phyloP scores from a whole-genome alignment of 1,139 yeast genomes.

The Magnusiomyces fungicola region DNA sequence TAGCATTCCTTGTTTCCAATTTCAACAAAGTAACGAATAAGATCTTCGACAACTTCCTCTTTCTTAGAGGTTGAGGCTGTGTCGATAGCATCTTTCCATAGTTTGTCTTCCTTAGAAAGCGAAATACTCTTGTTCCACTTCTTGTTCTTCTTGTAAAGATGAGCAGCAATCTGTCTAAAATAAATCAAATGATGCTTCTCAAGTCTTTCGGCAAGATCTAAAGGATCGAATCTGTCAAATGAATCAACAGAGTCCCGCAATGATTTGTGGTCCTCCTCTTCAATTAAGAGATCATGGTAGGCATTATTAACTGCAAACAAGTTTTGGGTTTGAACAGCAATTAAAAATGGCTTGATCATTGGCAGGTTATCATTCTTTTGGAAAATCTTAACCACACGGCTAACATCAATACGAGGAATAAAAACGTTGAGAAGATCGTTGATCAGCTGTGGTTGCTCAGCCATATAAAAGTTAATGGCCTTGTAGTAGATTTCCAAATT shows the following conservation, averaged over 20 bases:
- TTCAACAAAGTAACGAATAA: slow-evolving; percentile 87
- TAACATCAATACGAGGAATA: slow-evolving; percentile 87
- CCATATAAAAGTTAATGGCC: slow-evolving; percentile 89
- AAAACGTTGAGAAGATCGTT: slow-evolving; percentile 79
- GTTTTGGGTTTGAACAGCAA: slow-evolving; percentile 85
- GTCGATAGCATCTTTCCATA: slow-evolving; percentile 91
- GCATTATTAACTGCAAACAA: slow-evolving; percentile 89
- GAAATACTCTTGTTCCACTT: slow-evolving; percentile 87
- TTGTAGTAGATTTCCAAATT: slow-evolving; percentile 95
- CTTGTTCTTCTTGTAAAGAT: slow-evolving; percentile 87
- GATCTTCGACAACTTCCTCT: slow-evolving; percentile 78
- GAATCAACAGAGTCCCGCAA: slow-evolving; percentile 81
- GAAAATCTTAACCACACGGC: slow-evolving; percentile 92
- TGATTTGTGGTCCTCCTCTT: slow-evolving; percentile 92
- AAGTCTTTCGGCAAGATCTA: slow-evolving; percentile 85
- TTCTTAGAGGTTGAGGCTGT: slow-evolving; percentile 84
- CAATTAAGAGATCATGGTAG: slow-evolving; percentile 89
- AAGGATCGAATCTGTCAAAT: slow-evolving; percentile 84
- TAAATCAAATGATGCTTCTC: slow-evolving; percentile 87
- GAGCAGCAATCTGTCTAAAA: slow-evolving; percentile 94
- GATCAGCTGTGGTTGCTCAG: slow-evolving; percentile 84
- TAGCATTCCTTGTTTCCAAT: slow-evolving; percentile 96
- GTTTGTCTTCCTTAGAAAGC: slow-evolving; percentile 80
- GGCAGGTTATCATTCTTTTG: slow-evolving; percentile 94
- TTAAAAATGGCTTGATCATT: slow-evolving; percentile 87